Evolutionary conservation across 2,329 filamentous ascomycete genomes (phyloP).

Genomic region (Fusarium sp.): DNA sequence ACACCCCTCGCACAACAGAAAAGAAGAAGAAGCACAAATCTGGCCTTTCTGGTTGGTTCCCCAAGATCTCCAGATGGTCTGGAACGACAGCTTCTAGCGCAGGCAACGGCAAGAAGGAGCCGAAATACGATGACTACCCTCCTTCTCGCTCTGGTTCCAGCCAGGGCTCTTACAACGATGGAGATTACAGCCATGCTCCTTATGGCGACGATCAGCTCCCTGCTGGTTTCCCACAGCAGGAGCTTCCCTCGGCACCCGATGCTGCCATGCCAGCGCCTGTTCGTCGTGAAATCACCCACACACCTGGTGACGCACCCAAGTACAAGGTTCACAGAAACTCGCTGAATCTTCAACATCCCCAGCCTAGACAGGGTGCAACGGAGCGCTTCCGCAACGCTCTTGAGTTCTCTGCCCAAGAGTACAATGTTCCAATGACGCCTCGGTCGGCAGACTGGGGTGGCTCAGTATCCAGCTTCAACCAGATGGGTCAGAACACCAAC

Average conservation of each 20-base stretch:
- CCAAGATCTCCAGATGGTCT: slow-evolving; percentile 97
- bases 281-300: slow-evolving; percentile 63
- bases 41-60: slow-evolving; percentile 82
- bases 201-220: slow-evolving; percentile 73
- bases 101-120: slow-evolving; percentile 72
- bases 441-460: slow-evolving; percentile 73
- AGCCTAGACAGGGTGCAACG: slow-evolving; percentile 79
- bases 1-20: slow-evolving; percentile 78
- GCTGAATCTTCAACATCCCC: slow-evolving; percentile 82
- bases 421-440: slow-evolving; percentile 71
- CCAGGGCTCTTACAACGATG: slow-evolving; percentile 73
- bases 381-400: slow-evolving; percentile 80
- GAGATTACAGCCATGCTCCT: slow-evolving; percentile 66
- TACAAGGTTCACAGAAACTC: slow-evolving; percentile 87
- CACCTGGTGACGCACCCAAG: slow-evolving; percentile 79
- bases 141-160: slow-evolving; percentile 85
- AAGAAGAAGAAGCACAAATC: slow-evolving; percentile 92
- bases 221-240: slow-evolving; percentile 67
- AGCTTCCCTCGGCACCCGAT: slow-evolving; percentile 48
- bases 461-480: slow-evolving; percentile 70
- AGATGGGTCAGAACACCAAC: slow-evolving; percentile 62
- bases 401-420: slow-evolving; percentile 79
- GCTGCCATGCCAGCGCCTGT: slow-evolving; percentile 51
- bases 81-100: slow-evolving; percentile 94
- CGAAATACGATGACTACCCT: slow-evolving; percentile 70